phyloP scores from a whole-genome alignment of 2,329 filamentous ascomycete species.

The Penicillium sp. region DNA sequence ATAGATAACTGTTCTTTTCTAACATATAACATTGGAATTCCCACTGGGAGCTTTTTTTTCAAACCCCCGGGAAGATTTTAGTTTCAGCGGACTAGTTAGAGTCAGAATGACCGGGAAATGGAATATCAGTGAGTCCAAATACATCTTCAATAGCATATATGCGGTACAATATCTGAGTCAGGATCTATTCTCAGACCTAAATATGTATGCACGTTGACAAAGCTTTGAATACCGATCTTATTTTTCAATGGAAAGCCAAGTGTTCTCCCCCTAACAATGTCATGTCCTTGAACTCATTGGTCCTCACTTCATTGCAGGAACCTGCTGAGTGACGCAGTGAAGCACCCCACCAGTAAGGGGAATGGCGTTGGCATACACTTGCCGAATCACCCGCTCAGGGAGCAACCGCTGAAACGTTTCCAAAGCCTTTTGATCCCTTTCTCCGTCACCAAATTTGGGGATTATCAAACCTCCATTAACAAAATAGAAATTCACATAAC shows the following conservation, averaged over 20 bases:
- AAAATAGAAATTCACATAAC: conserved; percentile 34
- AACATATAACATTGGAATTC: background rate
- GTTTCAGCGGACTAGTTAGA: background rate
- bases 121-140: background rate
- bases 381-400: conserved; percentile 25
- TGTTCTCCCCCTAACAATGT: background rate
- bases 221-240: background rate
- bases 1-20: background rate
- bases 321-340: conserved; percentile 34
- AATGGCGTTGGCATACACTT: conserved; percentile 28
- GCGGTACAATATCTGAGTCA: background rate
- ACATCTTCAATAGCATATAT: background rate
- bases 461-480: conserved; percentile 32
- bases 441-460: conserved; percentile 29
- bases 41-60: background rate
- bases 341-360: conserved; percentile 31
- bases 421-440: conserved; percentile 23
- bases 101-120: background rate
- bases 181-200: background rate
- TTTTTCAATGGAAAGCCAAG: background rate
- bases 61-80: background rate
- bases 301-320: conserved; percentile 9
- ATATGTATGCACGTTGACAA: background rate
- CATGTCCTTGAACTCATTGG: background rate
- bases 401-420: conserved; percentile 23